Evolutionary conservation across 2,329 filamentous ascomycete species (phyloP).

Genomic region (Monosporascus sp.): DNA sequence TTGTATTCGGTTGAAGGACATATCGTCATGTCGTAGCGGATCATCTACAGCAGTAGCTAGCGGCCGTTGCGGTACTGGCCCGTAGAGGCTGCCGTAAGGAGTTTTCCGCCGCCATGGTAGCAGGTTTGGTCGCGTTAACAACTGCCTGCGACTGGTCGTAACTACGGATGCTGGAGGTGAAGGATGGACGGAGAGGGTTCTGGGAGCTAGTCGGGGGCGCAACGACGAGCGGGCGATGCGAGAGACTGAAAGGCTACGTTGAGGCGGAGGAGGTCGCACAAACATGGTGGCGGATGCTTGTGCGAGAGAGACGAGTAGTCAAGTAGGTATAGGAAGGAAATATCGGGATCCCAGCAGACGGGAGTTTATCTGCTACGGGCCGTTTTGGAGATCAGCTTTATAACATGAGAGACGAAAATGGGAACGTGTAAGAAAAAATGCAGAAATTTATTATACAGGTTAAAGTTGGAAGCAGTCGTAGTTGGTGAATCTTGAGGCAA

Average conservation of each 20-base stretch:
- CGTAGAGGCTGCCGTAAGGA: conserved; percentile 5
- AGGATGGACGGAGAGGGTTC: conserved; percentile 8
- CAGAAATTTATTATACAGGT: no score
- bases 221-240: conserved; percentile 9
- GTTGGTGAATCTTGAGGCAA: no score
- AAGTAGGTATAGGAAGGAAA: conserved; percentile 12
- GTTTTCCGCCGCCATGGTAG: conserved; percentile 18
- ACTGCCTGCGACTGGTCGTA: conserved; percentile 10
- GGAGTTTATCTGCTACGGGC: background rate
- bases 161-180: conserved; percentile 1
- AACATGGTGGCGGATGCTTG: conserved; percentile 18
- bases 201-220: conserved; percentile 16
- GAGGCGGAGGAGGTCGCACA: conserved; percentile 18
- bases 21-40: conserved; percentile 13
- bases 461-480: no score
- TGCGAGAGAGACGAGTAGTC: conserved; percentile 4
- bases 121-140: conserved; percentile 17
- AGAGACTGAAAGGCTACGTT: conserved; percentile 17
- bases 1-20: conserved; percentile 13
- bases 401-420: background rate
- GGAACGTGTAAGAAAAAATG: no score
- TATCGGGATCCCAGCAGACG: background rate
- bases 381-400: background rate
- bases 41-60: conserved; percentile 25
- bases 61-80: conserved; percentile 12